Percentiles rank a stretch among this genome's conserved stretches.
These are phyloP conservation scores for Aspergillus sp. DNA, from an alignment of 2,329 filamentous ascomycete species.

Conservation along the genomic window DNA sequence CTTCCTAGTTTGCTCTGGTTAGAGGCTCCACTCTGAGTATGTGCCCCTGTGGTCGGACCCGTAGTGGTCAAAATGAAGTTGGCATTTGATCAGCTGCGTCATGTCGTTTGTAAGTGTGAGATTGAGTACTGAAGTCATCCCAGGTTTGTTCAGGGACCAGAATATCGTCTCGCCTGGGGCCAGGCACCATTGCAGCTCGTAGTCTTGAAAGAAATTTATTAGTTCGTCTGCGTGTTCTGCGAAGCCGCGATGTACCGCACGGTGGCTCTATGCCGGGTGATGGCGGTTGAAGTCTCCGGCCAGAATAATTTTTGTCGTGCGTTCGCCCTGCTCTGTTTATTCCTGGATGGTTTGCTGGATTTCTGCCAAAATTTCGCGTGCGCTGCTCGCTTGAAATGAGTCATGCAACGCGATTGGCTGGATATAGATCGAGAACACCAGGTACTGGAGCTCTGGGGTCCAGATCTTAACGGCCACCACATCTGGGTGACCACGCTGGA, in stretches of 20 bases:
- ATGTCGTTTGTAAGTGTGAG: slow-evolving; percentile 19
- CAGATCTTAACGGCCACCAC: too few species aligned
- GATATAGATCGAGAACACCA: too few species aligned
- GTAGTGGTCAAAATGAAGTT: slow-evolving; percentile 28
- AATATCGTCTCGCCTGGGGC: slow-evolving; percentile 13
- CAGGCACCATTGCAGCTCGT: slow-evolving; percentile 15
- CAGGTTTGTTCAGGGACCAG: slow-evolving; percentile 12
- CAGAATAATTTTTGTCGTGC: too few species aligned
- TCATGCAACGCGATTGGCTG: too few species aligned
- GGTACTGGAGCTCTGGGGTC: too few species aligned
- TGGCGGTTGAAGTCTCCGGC: slow-evolving; percentile 7
- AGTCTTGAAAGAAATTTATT: slow-evolving; percentile 12
- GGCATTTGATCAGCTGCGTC: slow-evolving; percentile 22
- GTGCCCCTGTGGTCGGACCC: slow-evolving; percentile 25
- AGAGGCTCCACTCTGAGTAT: slow-evolving; percentile 24
- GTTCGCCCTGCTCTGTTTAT: too few species aligned
- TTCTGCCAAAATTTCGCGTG: too few species aligned
- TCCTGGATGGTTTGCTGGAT: too few species aligned
- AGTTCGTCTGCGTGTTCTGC: slow-evolving; percentile 14
- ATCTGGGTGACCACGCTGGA: too few species aligned
- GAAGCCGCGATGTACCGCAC: slow-evolving; percentile 10
- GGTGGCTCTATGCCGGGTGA: slow-evolving; percentile 17
- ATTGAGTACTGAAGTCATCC: slow-evolving; percentile 17
- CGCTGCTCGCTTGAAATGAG: too few species aligned
- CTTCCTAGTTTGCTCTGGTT: neutral